Conservation (phyloP, 2,329 filamentous ascomycete species). For the Coniochaeta hoffmannii region DNA sequence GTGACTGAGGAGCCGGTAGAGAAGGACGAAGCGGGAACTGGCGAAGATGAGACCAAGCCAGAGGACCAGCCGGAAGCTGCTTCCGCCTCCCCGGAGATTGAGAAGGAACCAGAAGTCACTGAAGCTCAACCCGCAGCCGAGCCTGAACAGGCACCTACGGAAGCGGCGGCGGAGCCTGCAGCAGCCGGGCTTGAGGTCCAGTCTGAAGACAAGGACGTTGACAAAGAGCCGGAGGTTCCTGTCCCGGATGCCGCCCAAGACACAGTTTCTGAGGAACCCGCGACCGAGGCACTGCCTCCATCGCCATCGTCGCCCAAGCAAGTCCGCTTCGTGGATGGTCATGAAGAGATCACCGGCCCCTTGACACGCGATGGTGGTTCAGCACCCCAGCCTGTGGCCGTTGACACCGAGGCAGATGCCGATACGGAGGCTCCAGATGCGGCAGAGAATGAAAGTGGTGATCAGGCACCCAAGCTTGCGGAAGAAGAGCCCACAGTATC, state of each 20-base stretch:
- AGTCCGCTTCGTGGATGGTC: neutral
- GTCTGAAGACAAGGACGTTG: neutral
- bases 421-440: constrained; percentile 3
- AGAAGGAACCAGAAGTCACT: neutral
- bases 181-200: neutral
- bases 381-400: neutral
- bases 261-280: neutral
- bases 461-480: neutral
- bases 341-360: neutral
- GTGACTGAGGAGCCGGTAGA: neutral
- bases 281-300: neutral
- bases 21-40: neutral
- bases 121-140: neutral
- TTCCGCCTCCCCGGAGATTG: neutral
- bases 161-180: neutral
- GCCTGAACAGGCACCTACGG: neutral
- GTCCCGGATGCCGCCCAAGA: neutral
- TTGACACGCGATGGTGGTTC: neutral
- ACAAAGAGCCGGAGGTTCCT: neutral
- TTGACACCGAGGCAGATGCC: neutral
- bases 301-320: neutral
- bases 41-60: neutral
- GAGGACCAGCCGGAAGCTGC: neutral
- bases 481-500: neutral
- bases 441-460: neutral